A percentile compares a stretch with the other conserved stretches of the same genome.
Evolutionary conservation across 306 rosid species (phyloP).

Genomic region (Prosopis cineraria): DNA sequence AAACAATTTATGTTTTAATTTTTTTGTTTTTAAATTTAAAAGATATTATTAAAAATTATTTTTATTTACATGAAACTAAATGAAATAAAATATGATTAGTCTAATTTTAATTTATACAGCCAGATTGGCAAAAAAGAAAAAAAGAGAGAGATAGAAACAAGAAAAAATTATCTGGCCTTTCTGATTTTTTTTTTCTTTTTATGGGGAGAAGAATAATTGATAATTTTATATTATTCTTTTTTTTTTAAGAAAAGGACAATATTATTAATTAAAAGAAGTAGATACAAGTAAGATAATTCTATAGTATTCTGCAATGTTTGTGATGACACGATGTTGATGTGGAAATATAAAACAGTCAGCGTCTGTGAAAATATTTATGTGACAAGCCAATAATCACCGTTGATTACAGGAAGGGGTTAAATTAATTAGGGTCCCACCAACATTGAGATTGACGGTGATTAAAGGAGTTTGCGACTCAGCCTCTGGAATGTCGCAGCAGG

Average conservation of each 20-base stretch:
- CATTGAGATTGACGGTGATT: slow-evolving; percentile 37
- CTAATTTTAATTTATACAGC: background rate
- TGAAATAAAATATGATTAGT: background rate
- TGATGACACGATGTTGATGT: slow-evolving; percentile 60
- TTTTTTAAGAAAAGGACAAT: too few species aligned
- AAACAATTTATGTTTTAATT: background rate
- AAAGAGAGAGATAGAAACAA: slow-evolving; percentile 25
- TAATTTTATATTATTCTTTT: slow-evolving; percentile 33
- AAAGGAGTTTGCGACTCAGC: slow-evolving; percentile 37
- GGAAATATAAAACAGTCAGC: background rate
- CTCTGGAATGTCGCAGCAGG: slow-evolving; percentile 36
- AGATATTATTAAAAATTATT: background rate
- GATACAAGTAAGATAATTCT: too few species aligned
- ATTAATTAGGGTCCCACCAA: slow-evolving; percentile 33
- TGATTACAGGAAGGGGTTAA: slow-evolving; percentile 39
- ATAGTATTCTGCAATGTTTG: slow-evolving; percentile 31
- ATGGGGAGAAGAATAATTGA: slow-evolving; percentile 20
- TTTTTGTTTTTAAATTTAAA: background rate
- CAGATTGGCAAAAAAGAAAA: slow-evolving; percentile 2
- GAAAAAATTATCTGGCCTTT: slow-evolving; percentile 20
- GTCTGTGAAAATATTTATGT: slow-evolving; percentile 27
- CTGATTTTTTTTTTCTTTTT: background rate
- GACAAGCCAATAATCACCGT: slow-evolving; percentile 48
- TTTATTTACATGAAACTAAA: background rate
- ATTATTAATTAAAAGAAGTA: too few species aligned